Evolutionary conservation across 2,329 filamentous ascomycete genomes (phyloP), one percentile per base, ranked within the genome.

Genomic region (Proliferodiscus dingleyae): DNA sequence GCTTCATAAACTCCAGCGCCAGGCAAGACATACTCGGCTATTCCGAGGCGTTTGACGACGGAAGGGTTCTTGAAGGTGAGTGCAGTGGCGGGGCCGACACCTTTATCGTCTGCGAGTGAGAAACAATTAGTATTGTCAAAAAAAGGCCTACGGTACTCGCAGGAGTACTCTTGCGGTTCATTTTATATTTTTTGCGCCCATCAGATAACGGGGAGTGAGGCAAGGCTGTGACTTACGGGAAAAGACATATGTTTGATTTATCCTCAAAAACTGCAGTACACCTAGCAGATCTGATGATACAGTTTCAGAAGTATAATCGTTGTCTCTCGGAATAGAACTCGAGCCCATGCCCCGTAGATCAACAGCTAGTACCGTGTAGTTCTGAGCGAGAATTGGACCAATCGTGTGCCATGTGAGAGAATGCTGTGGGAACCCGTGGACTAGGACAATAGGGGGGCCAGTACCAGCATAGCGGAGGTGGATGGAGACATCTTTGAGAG

Each of bases 351-450:
- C 74, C 16, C 74, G 71, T 10, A 77, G 63, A 52, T 77, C 73
- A 3, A 71, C 57, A 2, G 70, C 55, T 5, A 77, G 53, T 8
- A 76, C 51, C 1, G 62, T 68, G 63, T 68, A 77, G 3, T 56
- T 52, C 13, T 57, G 51, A 0, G 60, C 52, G 0, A 77, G 64
- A 19, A 61, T 58, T 1, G 66, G 64, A 0, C 66, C 65, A 2
- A 76, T 59, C 3, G 58, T 58, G 55, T 77, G 71, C 74, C 74
- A 77, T 21, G 75, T 75, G 46, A 70, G 68, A 7, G 66, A 63
- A 9, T 65, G 74, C 53, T 77, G 72, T 0, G 74, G 74, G 51
- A 71, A 77, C 28, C 74, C 73, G 40, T 77, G 73, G 4, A 77
- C 61, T 7, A 76, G 63, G 11, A 70, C 61, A 6, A 77, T 61